A percentile compares a stretch with the other conserved stretches of the same genome.
phyloP scores from a whole-genome alignment of 164 flowering plant species.

The Dillenia suffruticosa region DNA sequence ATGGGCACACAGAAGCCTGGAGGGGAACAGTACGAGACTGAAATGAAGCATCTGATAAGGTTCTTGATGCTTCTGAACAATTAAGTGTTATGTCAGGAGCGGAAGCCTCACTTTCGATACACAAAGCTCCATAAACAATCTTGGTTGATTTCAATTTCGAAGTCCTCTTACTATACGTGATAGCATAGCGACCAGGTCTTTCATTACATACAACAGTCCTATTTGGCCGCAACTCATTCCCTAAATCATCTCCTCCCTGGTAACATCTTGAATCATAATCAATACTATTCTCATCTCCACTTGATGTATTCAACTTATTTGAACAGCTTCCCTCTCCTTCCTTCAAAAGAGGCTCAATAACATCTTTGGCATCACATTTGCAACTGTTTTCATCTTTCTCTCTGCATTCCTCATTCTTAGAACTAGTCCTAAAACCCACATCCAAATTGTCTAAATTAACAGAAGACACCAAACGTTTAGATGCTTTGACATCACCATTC shows the following conservation, averaged over 20 bases:
- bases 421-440: slow-evolving; percentile 3
- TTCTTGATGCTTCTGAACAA: slow-evolving; percentile 17
- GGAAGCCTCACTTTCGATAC: slow-evolving; percentile 16
- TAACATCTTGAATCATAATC: slow-evolving; percentile 17
- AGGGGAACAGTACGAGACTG: slow-evolving; percentile 19
- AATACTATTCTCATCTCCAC: slow-evolving; percentile 22
- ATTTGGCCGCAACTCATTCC: slow-evolving; percentile 3
- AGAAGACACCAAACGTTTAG: slow-evolving; percentile 13
- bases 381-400: slow-evolving; percentile 5
- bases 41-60: slow-evolving; percentile 20
- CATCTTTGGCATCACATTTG: slow-evolving; percentile 4
- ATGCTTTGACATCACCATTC: slow-evolving; percentile 7
- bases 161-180: slow-evolving; percentile 32
- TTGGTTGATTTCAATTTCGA: slow-evolving; percentile 11
- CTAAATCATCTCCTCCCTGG: slow-evolving; percentile 7
- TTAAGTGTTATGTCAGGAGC: slow-evolving; percentile 14
- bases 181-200: slow-evolving; percentile 21
- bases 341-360: slow-evolving; percentile 12
- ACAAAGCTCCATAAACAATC: slow-evolving; percentile 10
- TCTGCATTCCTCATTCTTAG: background rate
- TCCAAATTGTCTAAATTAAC: background rate
- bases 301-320: slow-evolving; percentile 14
- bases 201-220: background rate
- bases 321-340: slow-evolving; percentile 40
- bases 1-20: slow-evolving; percentile 15